phyloP scores from a whole-genome alignment of 75 land plant species.

The Pinus taeda region DNA sequence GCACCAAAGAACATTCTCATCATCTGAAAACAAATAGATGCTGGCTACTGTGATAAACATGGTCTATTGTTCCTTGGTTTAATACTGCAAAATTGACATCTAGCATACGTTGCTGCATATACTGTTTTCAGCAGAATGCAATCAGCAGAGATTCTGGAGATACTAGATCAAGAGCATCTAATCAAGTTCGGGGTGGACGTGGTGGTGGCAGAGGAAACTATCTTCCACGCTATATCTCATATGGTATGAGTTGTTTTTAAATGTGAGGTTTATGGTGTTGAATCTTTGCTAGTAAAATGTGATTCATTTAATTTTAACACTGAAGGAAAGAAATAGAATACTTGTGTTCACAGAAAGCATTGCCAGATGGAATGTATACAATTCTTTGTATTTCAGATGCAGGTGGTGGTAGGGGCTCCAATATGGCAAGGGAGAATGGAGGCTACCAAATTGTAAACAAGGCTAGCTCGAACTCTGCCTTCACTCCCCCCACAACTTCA shows the following conservation, averaged over 20 bases:
- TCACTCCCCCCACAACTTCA: constrained; percentile 15
- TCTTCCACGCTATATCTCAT: constrained; percentile 31
- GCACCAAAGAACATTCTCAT: too few relatives aligned
- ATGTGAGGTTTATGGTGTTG: neutral
- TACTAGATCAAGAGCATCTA: constrained; percentile 23
- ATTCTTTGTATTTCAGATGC: constrained; percentile 28
- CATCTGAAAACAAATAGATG: neutral
- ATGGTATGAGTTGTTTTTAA: constrained; percentile 21
- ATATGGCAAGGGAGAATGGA: constrained; percentile 38
- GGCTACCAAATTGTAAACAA: constrained; percentile 22
- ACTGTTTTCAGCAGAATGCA: constrained; percentile 7
- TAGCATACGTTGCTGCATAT: neutral
- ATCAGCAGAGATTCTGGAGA: constrained; percentile 31
- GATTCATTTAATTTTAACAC: neutral
- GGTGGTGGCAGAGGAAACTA: constrained; percentile 37
- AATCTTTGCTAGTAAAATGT: neutral
- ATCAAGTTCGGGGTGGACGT: constrained; percentile 43
- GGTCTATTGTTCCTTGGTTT: neutral
- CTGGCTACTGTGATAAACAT: neutral
- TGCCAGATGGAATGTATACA: neutral
- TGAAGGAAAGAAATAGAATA: neutral
- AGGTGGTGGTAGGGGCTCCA: constrained; percentile 32
- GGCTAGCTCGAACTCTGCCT: neutral
- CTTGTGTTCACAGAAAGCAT: neutral
- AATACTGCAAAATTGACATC: constrained; percentile 3